Conservation (phyloP, 345 rosid species). For the Noccaea caerulescens region DNA sequence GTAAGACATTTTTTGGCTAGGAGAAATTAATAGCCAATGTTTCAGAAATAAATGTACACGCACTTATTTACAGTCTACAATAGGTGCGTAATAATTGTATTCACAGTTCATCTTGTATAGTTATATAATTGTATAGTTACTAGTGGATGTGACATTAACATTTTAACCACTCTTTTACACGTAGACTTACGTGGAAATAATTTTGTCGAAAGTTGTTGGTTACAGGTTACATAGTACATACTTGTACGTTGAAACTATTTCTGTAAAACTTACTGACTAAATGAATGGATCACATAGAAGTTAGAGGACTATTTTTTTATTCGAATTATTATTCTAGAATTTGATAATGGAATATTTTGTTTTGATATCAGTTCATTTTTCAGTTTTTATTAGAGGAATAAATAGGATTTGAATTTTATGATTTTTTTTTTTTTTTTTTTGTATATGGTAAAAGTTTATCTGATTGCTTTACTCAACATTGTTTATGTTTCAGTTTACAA, state of each 20-base stretch:
- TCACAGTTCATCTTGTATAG: constrained; percentile 21
- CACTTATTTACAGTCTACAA: constrained; percentile 22
- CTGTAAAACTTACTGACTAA: background rate
- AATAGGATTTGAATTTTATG: background rate
- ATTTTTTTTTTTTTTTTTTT: background rate
- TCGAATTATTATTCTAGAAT: background rate
- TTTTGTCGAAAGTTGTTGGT: constrained; percentile 16
- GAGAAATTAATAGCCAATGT: constrained; percentile 11
- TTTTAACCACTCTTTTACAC: constrained; percentile 28
- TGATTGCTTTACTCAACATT: background rate
- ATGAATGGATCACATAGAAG: background rate
- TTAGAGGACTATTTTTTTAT: background rate
- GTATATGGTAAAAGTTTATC: background rate
- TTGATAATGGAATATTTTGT: background rate
- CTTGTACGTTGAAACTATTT: constrained; percentile 5
- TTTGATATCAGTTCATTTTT: background rate
- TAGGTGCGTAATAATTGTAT: constrained; percentile 26
- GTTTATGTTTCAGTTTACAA: background rate
- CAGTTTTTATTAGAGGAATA: background rate
- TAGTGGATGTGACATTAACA: constrained; percentile 23
- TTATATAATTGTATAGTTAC: background rate
- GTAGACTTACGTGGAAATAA: constrained; percentile 3
- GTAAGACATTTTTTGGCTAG: constrained; percentile 22
- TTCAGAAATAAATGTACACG: background rate
- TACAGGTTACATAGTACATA: constrained; percentile 9